Conservation (phyloP, 2,329 filamentous ascomycete genomes). For the Cryphonectria radicalis region DNA sequence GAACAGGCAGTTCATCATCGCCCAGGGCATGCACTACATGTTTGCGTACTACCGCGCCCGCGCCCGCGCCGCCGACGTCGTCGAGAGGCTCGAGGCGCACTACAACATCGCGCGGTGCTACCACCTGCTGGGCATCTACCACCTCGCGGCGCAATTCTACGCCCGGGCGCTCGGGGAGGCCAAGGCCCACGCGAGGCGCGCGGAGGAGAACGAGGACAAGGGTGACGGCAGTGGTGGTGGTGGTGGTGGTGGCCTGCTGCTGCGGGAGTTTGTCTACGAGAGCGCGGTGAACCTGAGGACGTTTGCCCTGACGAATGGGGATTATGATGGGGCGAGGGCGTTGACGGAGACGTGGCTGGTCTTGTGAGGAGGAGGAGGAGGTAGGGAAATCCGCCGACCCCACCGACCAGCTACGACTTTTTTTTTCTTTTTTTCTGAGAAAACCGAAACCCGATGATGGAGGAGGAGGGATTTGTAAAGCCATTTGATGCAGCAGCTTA, state of each 20-base stretch:
- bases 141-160: conserved; percentile 77
- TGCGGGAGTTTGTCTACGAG: conserved; percentile 68
- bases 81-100: conserved; percentile 72
- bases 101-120: conserved; percentile 80
- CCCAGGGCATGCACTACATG: conserved; percentile 84
- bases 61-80: conserved; percentile 38
- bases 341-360: conserved; percentile 66
- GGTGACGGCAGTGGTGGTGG: background rate
- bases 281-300: conserved; percentile 76
- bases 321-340: conserved; percentile 61
- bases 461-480: background rate
- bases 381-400: background rate
- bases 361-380: conserved; percentile 39
- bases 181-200: conserved; percentile 32
- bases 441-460: background rate
- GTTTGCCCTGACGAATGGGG: conserved; percentile 68
- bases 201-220: conserved; percentile 6
- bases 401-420: background rate
- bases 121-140: conserved; percentile 73
- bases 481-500: no score
- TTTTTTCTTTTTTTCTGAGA: background rate
- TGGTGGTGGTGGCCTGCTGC: conserved; percentile 19
- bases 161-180: conserved; percentile 49
- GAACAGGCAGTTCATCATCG: conserved; percentile 85
- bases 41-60: conserved; percentile 72